phyloP scores from a whole-genome alignment of 2,329 filamentous ascomycete species.

The Xylariaceae sp. region DNA sequence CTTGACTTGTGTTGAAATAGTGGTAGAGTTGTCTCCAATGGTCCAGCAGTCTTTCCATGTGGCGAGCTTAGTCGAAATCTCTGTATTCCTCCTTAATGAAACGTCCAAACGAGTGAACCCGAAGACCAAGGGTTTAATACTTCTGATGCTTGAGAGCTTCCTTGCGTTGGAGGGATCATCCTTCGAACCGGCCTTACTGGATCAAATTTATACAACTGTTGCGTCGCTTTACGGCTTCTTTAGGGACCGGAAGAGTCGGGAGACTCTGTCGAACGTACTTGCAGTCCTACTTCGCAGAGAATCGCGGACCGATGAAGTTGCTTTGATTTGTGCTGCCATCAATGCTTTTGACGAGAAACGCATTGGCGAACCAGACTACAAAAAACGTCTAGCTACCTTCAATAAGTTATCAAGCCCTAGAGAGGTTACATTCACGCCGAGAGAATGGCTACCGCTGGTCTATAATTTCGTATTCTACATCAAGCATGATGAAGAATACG shows the following conservation, averaged over 20 bases:
- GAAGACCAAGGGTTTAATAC: constrained; percentile 74
- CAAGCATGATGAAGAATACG: constrained; percentile 80
- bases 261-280: constrained; percentile 70
- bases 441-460: constrained; percentile 82
- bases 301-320: constrained; percentile 56
- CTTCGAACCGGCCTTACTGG: constrained; percentile 54
- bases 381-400: constrained; percentile 74
- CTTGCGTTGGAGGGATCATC: constrained; percentile 60
- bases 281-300: constrained; percentile 65
- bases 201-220: constrained; percentile 67
- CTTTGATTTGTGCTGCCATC: constrained; percentile 69
- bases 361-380: constrained; percentile 85
- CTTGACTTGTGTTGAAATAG: constrained; percentile 71
- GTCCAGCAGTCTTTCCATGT: constrained; percentile 66
- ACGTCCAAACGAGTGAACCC: constrained; percentile 80
- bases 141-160: constrained; percentile 78
- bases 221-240: constrained; percentile 87
- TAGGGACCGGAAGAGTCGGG: constrained; percentile 73
- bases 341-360: constrained; percentile 72
- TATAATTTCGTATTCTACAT: constrained; percentile 89
- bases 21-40: constrained; percentile 71
- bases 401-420: constrained; percentile 62
- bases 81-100: constrained; percentile 76
- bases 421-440: constrained; percentile 56
- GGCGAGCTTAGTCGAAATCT: constrained; percentile 73